phyloP scores from a whole-genome alignment of 768 basidiomycete species.

The Crucibulum laeve region DNA sequence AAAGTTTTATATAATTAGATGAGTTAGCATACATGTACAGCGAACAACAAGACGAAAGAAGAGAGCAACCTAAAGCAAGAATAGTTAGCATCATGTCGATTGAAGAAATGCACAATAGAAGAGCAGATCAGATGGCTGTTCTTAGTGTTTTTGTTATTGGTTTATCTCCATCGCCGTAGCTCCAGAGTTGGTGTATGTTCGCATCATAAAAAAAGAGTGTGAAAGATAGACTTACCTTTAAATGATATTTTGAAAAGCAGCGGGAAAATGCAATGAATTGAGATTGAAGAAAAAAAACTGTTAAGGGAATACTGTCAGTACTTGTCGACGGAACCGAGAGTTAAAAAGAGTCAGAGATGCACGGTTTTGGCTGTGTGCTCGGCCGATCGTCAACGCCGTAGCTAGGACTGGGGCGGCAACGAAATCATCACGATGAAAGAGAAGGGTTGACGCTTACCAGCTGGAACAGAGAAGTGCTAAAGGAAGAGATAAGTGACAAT shows the following conservation, averaged over 20 bases:
- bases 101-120: constrained; percentile 1
- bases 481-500: constrained; percentile 6
- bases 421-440: constrained; percentile 47
- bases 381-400: constrained; percentile 57
- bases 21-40: background rate
- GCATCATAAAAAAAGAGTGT: constrained; percentile 30
- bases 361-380: constrained; percentile 67
- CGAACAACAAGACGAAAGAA: background rate
- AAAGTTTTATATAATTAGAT: too few relatives aligned
- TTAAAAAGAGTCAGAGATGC: constrained; percentile 49
- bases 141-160: constrained; percentile 46
- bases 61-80: background rate
- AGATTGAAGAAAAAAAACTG: constrained; percentile 3
- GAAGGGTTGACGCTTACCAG: constrained; percentile 23
- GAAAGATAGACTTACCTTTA: constrained; percentile 12
- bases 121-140: constrained; percentile 54
- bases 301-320: constrained; percentile 2
- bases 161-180: constrained; percentile 42
- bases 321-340: constrained; percentile 6
- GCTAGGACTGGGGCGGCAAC: constrained; percentile 81
- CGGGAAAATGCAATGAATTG: constrained; percentile 4
- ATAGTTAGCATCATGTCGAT: background rate
- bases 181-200: constrained; percentile 41
- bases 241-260: constrained; percentile 5
- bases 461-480: constrained; percentile 11